phyloP scores from a whole-genome alignment of 2,329 filamentous ascomycete species.

The Ascochyta clinopodiicola region DNA sequence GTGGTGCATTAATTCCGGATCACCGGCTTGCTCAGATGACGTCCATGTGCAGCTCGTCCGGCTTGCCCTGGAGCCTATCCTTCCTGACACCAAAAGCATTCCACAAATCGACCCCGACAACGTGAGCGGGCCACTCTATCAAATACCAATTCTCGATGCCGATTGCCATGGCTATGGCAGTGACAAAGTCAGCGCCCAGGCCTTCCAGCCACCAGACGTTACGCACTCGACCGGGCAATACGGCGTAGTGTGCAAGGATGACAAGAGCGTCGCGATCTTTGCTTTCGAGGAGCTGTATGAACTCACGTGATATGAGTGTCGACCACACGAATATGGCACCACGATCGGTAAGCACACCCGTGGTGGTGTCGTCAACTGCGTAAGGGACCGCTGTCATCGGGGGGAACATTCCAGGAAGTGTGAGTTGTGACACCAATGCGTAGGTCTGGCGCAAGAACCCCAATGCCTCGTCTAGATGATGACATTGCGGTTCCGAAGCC shows the following conservation, averaged over 20 bases:
- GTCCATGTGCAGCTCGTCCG: constrained; percentile 36
- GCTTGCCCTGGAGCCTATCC: constrained; percentile 27
- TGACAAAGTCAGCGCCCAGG: constrained; percentile 40
- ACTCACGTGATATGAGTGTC: constrained; percentile 35
- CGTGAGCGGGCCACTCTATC: constrained; percentile 41
- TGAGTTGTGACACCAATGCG: constrained; percentile 41
- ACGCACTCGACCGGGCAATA: constrained; percentile 42
- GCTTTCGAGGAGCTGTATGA: constrained; percentile 37
- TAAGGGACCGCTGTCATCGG: constrained; percentile 39
- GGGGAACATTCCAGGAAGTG: constrained; percentile 31
- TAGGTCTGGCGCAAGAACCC: constrained; percentile 37
- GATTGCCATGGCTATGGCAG: constrained; percentile 41
- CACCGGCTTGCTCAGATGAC: constrained; percentile 28
- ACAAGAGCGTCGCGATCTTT: constrained; percentile 45
- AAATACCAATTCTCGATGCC: constrained; percentile 39
- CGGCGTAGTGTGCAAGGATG: constrained; percentile 48
- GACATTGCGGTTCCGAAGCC: constrained; percentile 17
- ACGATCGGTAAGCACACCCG: constrained; percentile 39
- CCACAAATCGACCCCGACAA: constrained; percentile 37
- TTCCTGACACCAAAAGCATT: constrained; percentile 28
- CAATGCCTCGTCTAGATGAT: constrained; percentile 34
- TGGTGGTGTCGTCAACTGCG: constrained; percentile 34
- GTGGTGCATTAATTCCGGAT: not conserved
- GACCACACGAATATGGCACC: constrained; percentile 46
- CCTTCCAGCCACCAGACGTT: constrained; percentile 48